Conservation (phyloP, 2,329 filamentous ascomycete genomes). For the Penicillium sp. region DNA sequence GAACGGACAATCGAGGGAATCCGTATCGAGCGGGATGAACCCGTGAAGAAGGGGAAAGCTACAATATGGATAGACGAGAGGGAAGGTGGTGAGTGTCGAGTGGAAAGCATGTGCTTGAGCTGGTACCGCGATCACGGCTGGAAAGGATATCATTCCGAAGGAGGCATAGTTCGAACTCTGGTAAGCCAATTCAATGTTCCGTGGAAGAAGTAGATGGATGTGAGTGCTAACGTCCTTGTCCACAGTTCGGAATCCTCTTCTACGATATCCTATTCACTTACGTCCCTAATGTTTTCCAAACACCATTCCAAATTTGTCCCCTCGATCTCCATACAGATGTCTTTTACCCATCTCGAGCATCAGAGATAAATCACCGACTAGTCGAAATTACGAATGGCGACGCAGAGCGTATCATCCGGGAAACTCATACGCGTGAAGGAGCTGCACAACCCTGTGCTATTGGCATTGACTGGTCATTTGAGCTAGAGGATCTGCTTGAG, state of each 20-base stretch:
- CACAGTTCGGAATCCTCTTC: conserved; percentile 77
- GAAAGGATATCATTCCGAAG: conserved; percentile 94
- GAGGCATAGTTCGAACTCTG: conserved; percentile 86
- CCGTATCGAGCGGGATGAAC: conserved; percentile 66
- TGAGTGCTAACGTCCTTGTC: not conserved
- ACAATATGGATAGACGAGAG: conserved; percentile 85
- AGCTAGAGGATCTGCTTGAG: conserved; percentile 74
- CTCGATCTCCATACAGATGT: conserved; percentile 90
- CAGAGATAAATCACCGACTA: conserved; percentile 84
- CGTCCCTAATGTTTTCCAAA: conserved; percentile 96
- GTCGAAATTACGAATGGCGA: conserved; percentile 84
- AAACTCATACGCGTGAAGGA: conserved; percentile 68
- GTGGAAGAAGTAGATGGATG: not conserved
- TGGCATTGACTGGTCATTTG: conserved; percentile 88
- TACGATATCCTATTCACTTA: conserved; percentile 91
- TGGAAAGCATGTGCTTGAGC: conserved; percentile 92
- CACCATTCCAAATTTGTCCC: conserved; percentile 89
- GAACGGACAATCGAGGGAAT: conserved; percentile 76
- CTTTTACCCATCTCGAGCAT: conserved; percentile 82
- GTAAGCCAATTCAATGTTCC: conserved; percentile 23
- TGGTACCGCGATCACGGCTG: conserved; percentile 81
- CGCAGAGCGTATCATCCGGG: conserved; percentile 65
- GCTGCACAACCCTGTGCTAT: conserved; percentile 80
- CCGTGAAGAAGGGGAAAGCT: conserved; percentile 46
- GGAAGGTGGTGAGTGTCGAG: conserved; percentile 73